Conservation (phyloP, 306 rosid species). For the Lathyrus aphaca region DNA sequence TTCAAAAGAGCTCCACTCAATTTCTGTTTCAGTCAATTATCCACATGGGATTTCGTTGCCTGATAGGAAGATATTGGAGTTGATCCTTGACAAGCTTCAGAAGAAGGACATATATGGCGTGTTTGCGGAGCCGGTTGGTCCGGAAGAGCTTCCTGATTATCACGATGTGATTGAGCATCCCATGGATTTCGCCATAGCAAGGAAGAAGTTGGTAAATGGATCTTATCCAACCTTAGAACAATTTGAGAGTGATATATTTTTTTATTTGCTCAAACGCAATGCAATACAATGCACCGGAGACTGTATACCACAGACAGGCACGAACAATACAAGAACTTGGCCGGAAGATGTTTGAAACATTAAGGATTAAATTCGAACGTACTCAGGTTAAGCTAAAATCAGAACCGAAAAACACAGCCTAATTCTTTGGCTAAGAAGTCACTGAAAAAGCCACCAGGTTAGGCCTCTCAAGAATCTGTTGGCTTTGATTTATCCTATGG, state of each 20-base stretch:
- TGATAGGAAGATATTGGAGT: conserved; percentile 75
- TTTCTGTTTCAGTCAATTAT: conserved; percentile 51
- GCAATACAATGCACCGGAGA: conserved; percentile 89
- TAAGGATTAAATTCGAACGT: conserved; percentile 56
- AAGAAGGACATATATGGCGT: conserved; percentile 96
- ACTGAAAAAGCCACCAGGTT: conserved; percentile 65
- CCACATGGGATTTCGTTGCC: conserved; percentile 68
- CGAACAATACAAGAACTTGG: conserved; percentile 94
- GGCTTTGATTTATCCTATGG: conserved; percentile 87
- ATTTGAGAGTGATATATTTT: conserved; percentile 83
- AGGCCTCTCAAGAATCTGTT: conserved; percentile 71
- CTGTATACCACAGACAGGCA: conserved; percentile 96
- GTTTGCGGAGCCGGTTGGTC: conserved; percentile 96
- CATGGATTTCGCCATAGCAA: conserved; percentile 93
- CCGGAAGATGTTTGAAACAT: conserved; percentile 76
- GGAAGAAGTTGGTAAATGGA: conserved; percentile 79
- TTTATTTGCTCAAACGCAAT: conserved; percentile 92
- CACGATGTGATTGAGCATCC: conserved; percentile 91
- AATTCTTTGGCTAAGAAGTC: conserved; percentile 69
- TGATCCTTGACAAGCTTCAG: conserved; percentile 94
- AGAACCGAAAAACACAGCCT: conserved; percentile 64
- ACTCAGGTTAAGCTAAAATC: conserved; percentile 68
- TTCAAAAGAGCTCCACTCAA: conserved; percentile 70
- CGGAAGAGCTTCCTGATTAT: conserved; percentile 99
- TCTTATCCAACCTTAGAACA: conserved; percentile 79